Evolutionary conservation across 352 stramenopile genomes (phyloP), one percentile per base, ranked within the genome.

Genomic region (Sclerospora graminicola): DNA sequence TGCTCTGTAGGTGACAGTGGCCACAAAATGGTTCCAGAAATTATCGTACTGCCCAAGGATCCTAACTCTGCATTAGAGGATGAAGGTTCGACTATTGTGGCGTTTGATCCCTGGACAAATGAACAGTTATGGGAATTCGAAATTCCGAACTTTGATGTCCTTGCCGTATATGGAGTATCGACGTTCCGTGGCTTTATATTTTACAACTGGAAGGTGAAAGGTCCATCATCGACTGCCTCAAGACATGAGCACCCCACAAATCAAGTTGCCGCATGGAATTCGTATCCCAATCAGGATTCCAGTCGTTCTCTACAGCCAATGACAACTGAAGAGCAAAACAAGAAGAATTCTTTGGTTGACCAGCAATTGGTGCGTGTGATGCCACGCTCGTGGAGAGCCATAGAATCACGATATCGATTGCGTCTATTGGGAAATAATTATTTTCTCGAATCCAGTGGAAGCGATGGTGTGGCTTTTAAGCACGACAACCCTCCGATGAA

Each of bases 111-210:
- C 18, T 79, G 57, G 57, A 85, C 76, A 15, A 73, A 65, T 35
- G 54, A 83, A 34, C 66, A 81, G 26, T 44, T 91, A 14, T 91
- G 79, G 79, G 74, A 83, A 29, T 65, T 72, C n/a, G 69, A 84
- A 31, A 54, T 84, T 31, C 63, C 71, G 24, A 50, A 81, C 20
- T 83, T 85, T 48, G 71, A 90, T 35, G 69, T 84, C 5, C 59
- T 90, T 11, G 65, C 76, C 8, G 76, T 88, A 8, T 83, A 69
- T 45, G 76, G 76, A 23, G 46, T 88, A 10, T 84, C 72, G 7
- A 61, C 70, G 8, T 49, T 38, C 11, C 67, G 60, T 24, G 72
- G 63, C 29, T 46, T 63, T 16, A 79, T 63, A 9, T 89, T 89
- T 33, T 89, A 67, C 53, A 54, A 82, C 39, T 89, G 76, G 76